Base-by-base conservation (phyloP, 495 filamentous ascomycete genomes). In the Lophium mytilinum region DNA sequence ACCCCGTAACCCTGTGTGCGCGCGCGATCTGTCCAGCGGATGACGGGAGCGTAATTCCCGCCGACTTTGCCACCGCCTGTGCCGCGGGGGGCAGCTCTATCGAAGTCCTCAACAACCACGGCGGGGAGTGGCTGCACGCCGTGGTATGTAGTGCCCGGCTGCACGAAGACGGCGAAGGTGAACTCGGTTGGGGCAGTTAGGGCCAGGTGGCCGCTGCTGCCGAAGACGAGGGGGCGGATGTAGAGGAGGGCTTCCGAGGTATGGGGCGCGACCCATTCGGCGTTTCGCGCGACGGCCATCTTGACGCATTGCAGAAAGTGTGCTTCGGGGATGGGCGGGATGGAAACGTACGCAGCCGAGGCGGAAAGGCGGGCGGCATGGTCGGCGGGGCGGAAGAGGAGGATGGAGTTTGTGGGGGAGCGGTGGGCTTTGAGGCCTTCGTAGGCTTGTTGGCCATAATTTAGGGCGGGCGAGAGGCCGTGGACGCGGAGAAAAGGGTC, bases 21-120 rank as follows among this genome's bases (percentile, higher is more conserved):
- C 14, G 76, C 75, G 41, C 67, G 65, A 9, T 75, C 72, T 42
- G 63, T 72, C 53, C 66, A 70, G 37, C 71, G 58, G 52, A 76
- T 58, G 17, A 78, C 73, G 11, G 80, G 80, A n/a, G 80, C 80
- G 60, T 83, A 83, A 60, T 83, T 83, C 0, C 80, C 80, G 3
- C 80, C 80, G 0, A 82, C 71, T 64, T 83, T 83, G 4, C 75
- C 79, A 24, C 63, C 65, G 0, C 80, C 80, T 0, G 75, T 81
- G 8, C 80, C 80, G 46, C 71, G 62, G 0, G 80, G 79, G 19
- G 80, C 80, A 7, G 76, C 68, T 3, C 80, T 75, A 57, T 83
- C 80, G 57, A 82, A 83, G 35, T 82, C 78, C 61, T 83, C 80
- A 15, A 78, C 55, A 11, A 78, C 68, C 15, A 78, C 55, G 1